Base-by-base conservation (phyloP, 73 alveolate species). In the Paramecium sexaurelia region DNA sequence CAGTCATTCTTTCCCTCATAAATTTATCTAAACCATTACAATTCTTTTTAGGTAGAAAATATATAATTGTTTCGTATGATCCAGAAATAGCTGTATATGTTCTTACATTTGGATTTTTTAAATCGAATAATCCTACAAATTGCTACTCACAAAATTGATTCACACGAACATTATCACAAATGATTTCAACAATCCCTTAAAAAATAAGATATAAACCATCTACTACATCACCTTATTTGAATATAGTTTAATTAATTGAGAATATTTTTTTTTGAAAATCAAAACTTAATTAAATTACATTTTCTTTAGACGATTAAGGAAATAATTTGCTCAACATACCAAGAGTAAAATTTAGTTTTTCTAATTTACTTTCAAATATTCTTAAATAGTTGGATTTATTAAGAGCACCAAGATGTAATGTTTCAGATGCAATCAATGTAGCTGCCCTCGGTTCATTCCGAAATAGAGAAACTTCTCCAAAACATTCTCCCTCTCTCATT, bases 361-460 rank as follows among this genome's bases (percentile, higher is more conserved):
- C 75, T 24, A 78, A 45, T 40, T 40, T 78, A 9, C 11, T 11
- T 32, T 43, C 90, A 43, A 78, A 78, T 26, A 78, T 78, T 40
- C 55, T 37, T n/a, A 78, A 29, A 33, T 78, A 78, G 41, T 78
- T 78, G 8, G 45, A 13, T 61, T 78, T 78, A 78, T 45, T 78
- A n/a, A 78, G 29, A 26, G 68, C 68, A 1, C 43, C 55, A 5
- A 78, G 39, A 78, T 78, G 90, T 13, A 78, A 39, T 8, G 17
- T 78, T 1, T 78, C 78, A 4, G 85, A 88, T 5, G 96, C 97
- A 6, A 95, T 73, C 10, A 95, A 43, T n/a, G 90, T 93, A 5
- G 96, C 98, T n/a, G 98, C 98, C 56, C 96, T 55, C 0, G 95
- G 96, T 45, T 91, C 97, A 29, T 87, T 93, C 40, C 91, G 82